phyloP scores from a whole-genome alignment of 2,329 filamentous ascomycete species.

The Paraphoma sp. region DNA sequence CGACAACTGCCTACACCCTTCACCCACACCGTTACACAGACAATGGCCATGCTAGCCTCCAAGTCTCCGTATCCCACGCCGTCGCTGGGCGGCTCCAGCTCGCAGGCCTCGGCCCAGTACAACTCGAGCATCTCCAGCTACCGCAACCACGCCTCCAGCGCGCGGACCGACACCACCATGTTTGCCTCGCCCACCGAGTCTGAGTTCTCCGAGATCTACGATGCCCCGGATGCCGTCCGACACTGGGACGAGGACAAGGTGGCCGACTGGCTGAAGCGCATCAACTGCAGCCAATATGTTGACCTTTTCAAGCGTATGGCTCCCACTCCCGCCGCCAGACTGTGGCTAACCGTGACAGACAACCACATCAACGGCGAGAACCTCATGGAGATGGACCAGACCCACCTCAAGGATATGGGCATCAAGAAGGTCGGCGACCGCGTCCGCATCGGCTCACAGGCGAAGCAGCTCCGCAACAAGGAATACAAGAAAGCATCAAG shows the following conservation, averaged over 20 bases:
- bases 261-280: conserved; percentile 85
- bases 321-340: not conserved
- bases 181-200: conserved; percentile 89
- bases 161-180: conserved; percentile 55
- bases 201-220: conserved; percentile 82
- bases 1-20: not conserved
- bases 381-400: conserved; percentile 94
- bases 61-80: conserved; percentile 71
- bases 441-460: conserved; percentile 73
- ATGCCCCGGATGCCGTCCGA: conserved; percentile 69
- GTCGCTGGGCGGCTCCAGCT: conserved; percentile 51
- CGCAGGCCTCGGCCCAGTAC: conserved; percentile 45
- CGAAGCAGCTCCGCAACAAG: conserved; percentile 57
- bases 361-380: conserved; percentile 99
- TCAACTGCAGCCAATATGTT: conserved; percentile 95
- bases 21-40: conserved; percentile 2
- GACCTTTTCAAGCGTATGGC: conserved; percentile 74
- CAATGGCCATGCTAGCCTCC: conserved; percentile 80
- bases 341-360: conserved; percentile 51
- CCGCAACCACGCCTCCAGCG: conserved; percentile 41
- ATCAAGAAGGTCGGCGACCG: conserved; percentile 98
- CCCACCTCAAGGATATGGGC: conserved; percentile 95
- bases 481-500: conserved; percentile 63
- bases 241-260: conserved; percentile 91
- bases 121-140: conserved; percentile 42